Base-by-base conservation (phyloP, 2,329 filamentous ascomycete species). In the Xylaria sp. region DNA sequence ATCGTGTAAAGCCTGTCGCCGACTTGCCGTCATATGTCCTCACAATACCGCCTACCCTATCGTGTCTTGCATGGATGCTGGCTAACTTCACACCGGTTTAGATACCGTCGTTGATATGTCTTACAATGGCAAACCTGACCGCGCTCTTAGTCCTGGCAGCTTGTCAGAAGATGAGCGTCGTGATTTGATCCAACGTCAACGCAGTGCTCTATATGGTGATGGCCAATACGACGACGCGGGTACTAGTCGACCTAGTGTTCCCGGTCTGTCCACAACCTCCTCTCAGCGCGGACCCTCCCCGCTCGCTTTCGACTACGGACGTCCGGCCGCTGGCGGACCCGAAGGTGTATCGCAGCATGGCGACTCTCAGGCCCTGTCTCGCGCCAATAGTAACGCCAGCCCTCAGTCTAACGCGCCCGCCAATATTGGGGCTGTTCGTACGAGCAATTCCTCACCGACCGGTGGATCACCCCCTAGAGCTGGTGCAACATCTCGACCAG, bases 111-210 rank as follows among this genome's bases (percentile, higher is more conserved):
- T 83, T 78, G 86, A 88, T 63, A 75, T 84, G 54, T 72, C 78
- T 62, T 79, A 79, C 73, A 79, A 75, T 77, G 88, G 86, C 86
- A 98, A 98, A 86, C 91, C 91, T 79, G 93, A 96, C 78, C 92
- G 93, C 80, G 91, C 93, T 76, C 88, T 94, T 84, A 96, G 93
- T 84, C 93, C 93, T 63, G 90, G 91, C 76, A 83, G 85, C 78
- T 92, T 97, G 92, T 97, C 92, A 79, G 96, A 98, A 84, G 94
- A 98, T 77, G 94, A 97, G 78, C 95, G 95, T 77, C 94, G 95
- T 76, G 95, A 98, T 77, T 87, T 98, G 81, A 97, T 98, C 82
- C 93, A 94, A 75, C 94, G 95, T 79, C 96, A 98, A 84, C 94
- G 97, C 82, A 94, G 92, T 82, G 94, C 95, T 73, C 84, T 99